Base-by-base conservation (phyloP, 2,329 filamentous ascomycete genomes). In the Pseudogymnoascus sp. region DNA sequence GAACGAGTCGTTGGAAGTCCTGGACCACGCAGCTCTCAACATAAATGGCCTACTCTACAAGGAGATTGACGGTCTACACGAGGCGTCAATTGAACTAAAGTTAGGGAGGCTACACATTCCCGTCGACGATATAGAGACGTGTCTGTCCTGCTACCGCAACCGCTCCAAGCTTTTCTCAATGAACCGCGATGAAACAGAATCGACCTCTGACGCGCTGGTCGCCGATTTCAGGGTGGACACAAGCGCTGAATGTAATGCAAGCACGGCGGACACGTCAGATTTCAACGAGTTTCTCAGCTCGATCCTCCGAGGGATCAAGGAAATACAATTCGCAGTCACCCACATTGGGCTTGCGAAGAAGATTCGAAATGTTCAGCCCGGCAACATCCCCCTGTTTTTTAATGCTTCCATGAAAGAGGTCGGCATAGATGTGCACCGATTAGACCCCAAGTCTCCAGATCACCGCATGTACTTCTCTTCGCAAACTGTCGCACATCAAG, bases 381-480 rank as follows among this genome's bases (percentile, higher is more conserved):
- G 81, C 2, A 84, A 87, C 28, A 79, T 81, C n/a, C 87, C 90
- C 3, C 81, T 96, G 6, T 85, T 89, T 63, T 79, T 97, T 63
- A 96, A 93, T 70, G 82, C 92, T 47, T 91, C 93, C 6, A 96
- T 96, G 83, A 97, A 99, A 73, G 95, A 99, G 72, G 85, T 99
- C 41, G 93, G 93, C 63, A 83, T 99, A 70, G 94, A 99, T 70
- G 78, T 99, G 39, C 88, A 97, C 71, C 86, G 93, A 20, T 81
- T 99, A 60, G 93, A 99, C 71, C 88, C 90, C 41, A 93, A 90
- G 68, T 96, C 92, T 14, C 91, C 94, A 0, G 91, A 93, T 0
- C 94, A 99, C 78, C 86, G 94, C 65, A 99, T 97, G 94, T 97
- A 99, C 74, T 99, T 99, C 71, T 90, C 92, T 2, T 85, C 88